Evolutionary conservation across 2,329 filamentous ascomycete genomes (phyloP).

Genomic region (Sordariomycetes sp.): DNA sequence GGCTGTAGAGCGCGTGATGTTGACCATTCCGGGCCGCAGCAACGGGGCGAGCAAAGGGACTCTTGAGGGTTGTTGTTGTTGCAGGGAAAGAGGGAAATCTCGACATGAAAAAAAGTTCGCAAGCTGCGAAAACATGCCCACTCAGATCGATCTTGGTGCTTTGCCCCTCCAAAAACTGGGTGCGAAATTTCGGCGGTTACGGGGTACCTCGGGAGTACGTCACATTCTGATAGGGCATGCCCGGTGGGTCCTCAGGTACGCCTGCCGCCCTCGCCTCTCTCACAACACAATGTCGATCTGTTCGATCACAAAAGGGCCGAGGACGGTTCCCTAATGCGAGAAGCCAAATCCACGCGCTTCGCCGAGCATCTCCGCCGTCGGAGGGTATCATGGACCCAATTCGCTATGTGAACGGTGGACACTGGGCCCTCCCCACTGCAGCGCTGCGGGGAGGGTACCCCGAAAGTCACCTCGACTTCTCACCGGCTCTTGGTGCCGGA

Average conservation of each 20-base stretch:
- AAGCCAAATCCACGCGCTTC: not conserved
- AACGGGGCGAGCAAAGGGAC: not conserved
- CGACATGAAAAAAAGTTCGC: not conserved
- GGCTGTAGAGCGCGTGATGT: not conserved
- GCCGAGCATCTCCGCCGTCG: not conserved
- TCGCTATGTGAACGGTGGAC: not conserved
- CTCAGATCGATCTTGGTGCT: not conserved
- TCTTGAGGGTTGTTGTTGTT: not conserved
- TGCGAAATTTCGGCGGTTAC: not conserved
- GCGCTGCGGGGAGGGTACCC: not conserved
- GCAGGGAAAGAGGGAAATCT: not conserved
- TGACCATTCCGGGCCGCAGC: not conserved
- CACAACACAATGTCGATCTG: not conserved
- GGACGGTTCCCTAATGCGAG: not conserved
- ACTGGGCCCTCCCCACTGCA: not conserved
- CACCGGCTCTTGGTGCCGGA: not conserved
- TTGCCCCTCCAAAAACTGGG: not conserved
- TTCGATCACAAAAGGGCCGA: not conserved
- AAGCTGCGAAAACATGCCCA: not conserved
- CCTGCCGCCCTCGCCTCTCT: not conserved
- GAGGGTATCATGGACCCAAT: not conserved
- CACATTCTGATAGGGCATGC: not conserved
- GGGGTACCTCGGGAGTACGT: not conserved
- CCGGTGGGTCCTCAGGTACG: not conserved
- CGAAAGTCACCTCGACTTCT: not conserved